Evolutionary conservation across 2,329 filamentous ascomycete species (phyloP), one percentile per base, ranked within the genome.

Genomic region (Balansia obtecta): DNA sequence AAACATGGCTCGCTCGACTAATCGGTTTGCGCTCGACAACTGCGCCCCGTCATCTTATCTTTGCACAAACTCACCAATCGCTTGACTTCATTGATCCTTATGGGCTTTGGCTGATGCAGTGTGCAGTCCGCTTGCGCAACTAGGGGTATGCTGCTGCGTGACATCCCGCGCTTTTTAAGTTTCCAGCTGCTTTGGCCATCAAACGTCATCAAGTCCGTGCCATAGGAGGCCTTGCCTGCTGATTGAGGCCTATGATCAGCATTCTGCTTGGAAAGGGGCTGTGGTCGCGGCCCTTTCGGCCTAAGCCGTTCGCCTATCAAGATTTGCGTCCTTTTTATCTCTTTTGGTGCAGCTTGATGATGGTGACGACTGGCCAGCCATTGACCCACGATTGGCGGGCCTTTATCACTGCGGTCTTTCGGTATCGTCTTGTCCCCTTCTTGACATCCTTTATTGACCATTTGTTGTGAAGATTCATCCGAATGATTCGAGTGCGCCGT

Each of bases 21-120:
- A 38, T 60, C 57, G 15, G 53, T 53, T 40, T 58, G 52, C 0
- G 56, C 56, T 1, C 50, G 56, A 12, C 57, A 55, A 13, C 59
- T 53, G 41, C 53, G 54, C 18, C 57, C 56, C 43, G 45, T 46
- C 22, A 57, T 50, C 7, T 54, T 62, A 11, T 58, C 56, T 44
- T 58, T 60, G 47, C 61, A 66, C 18, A 65, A 48, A 40, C 58
- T 62, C 2, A 60, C 57, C 7, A 68, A 51, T 22, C 63, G 55
- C 51, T 54, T 61, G 48, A 65, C 48, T 48, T 67, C 63, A 9
- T 55, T 59, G 4, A 56, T 60, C 49, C 60, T 56, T 5, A 67
- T 53, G 2, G 65, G 65, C 32, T 53, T 56, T 2, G 65, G 63
- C 46, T 66, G 61, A 44, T 65, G 58, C 15, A 67, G 53, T 1